Evolutionary conservation across 176 grass and related monocot species (phyloP).

Genomic region (Cenchrus americanus): DNA sequence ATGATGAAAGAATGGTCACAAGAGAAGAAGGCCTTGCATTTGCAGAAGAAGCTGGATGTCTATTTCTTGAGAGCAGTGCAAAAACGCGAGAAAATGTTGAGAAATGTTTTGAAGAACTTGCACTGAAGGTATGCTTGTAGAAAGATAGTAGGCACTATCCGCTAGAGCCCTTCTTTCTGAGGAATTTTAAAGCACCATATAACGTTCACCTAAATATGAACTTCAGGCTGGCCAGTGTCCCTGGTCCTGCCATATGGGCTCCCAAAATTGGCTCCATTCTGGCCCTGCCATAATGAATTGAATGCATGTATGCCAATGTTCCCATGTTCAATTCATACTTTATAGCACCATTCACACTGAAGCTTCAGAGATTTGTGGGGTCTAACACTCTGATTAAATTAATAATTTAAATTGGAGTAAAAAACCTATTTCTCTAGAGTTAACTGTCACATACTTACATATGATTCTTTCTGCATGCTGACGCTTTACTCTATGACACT

Average conservation of each 20-base stretch:
- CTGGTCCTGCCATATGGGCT: background rate
- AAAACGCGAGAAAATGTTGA: conserved; percentile 89
- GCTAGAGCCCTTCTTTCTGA: background rate
- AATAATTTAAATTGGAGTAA: background rate
- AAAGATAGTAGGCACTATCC: conserved; percentile 11
- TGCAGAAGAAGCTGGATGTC: conserved; percentile 76
- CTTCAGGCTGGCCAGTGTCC: background rate
- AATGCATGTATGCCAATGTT: background rate
- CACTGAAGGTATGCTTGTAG: conserved; percentile 73
- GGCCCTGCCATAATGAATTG: background rate
- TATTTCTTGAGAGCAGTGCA: conserved; percentile 94
- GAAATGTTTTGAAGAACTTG: conserved; percentile 94
- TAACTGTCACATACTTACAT: background rate
- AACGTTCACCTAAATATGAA: background rate
- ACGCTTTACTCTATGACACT: background rate
- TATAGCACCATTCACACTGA: background rate
- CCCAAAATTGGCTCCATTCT: background rate
- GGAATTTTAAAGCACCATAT: background rate
- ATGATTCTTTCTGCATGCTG: background rate
- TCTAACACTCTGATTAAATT: background rate
- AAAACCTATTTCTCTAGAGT: background rate
- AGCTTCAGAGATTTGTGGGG: background rate
- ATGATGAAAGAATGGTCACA: conserved; percentile 78
- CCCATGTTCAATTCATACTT: background rate
- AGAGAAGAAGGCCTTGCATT: conserved; percentile 88